Evolutionary conservation across 305 asterid species (phyloP).

Genomic region (Fraxinus floribunda): DNA sequence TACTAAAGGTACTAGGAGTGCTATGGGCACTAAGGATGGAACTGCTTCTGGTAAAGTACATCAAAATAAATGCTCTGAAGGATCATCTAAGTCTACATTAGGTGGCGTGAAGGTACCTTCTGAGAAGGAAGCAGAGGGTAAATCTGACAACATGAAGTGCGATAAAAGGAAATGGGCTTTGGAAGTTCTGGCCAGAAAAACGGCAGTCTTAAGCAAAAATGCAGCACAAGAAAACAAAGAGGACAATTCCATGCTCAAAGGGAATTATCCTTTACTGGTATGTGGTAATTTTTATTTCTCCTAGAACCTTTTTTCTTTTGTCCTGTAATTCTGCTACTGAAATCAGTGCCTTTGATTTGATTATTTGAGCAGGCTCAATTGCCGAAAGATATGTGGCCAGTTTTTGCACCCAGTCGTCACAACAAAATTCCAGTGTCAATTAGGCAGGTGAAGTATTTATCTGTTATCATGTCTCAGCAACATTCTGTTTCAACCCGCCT

Average conservation of each 20-base stretch:
- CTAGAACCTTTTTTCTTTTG: slow-evolving; percentile 15
- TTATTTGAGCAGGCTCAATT: slow-evolving; percentile 73
- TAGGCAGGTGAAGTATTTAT: slow-evolving; percentile 70
- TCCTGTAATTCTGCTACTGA: slow-evolving; percentile 22
- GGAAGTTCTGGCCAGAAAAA: slow-evolving; percentile 85
- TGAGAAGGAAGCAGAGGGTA: slow-evolving; percentile 45
- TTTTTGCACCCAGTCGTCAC: slow-evolving; percentile 71
- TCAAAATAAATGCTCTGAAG: slow-evolving; percentile 35
- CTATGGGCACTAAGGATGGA: slow-evolving; percentile 43
- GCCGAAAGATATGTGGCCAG: slow-evolving; percentile 88
- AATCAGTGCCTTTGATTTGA: slow-evolving; percentile 22
- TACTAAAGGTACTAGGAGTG: slow-evolving; percentile 39
- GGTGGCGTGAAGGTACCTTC: slow-evolving; percentile 39
- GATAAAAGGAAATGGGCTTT: slow-evolving; percentile 97
- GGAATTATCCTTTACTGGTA: slow-evolving; percentile 72
- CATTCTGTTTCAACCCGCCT: slow-evolving; percentile 11
- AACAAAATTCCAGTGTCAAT: slow-evolving; percentile 71
- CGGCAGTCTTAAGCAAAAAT: slow-evolving; percentile 55
- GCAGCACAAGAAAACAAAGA: slow-evolving; percentile 54
- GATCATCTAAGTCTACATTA: slow-evolving; percentile 30
- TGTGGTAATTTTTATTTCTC: slow-evolving; percentile 19
- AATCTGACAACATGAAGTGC: slow-evolving; percentile 45
- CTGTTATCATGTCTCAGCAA: slow-evolving; percentile 15
- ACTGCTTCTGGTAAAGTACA: slow-evolving; percentile 40
- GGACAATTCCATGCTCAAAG: slow-evolving; percentile 58